Evolutionary conservation across 257 asterid genomes (phyloP), one percentile per base, ranked within the genome.

Genomic region (Salvia hispanica): DNA sequence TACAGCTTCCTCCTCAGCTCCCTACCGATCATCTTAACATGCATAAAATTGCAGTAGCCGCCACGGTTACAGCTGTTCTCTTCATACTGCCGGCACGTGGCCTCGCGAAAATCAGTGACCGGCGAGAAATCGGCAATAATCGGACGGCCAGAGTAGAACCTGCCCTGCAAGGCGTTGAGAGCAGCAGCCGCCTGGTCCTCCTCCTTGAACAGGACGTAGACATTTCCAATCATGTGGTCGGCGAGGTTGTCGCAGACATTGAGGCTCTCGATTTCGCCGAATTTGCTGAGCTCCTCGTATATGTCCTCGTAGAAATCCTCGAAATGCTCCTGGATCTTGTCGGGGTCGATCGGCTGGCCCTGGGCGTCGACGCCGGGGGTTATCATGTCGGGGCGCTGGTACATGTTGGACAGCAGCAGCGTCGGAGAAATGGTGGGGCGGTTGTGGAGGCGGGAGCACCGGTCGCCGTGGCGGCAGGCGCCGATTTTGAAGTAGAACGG

Each of bases 401-500:
- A 85, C 91, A 85, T 85, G 67, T 85, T 85, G 70, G 88, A 76
- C 15, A 85, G 86, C 15, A 85, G 83, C 12, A 85, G 76, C 59
- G 91, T 85, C 46, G 86, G 91, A 2, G 88, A 82, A 11, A 77
- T 85, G 42, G 86, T 79, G 68, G 91, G 91, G 4, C 86, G 84
- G 74, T 83, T 85, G 78, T 85, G 88, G 82, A 82, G 85, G 66
- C 91, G 91, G 45, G 88, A 85, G 81, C 91, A 85, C 28, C 91
- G 84, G 78, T 85, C 91, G 40, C 91, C 88, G 72, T 85, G 91
- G 34, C 91, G 86, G 77, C 91, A 85, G 2, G 88, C 91, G 71
- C 88, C 88, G 82, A 85, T 85, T 76, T 80, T 85, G 81, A 85
- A 80, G 84, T 85, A 85, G 76, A 85, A 85, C 1, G 91, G 91